These are phyloP conservation scores for Sphagnurus paluster DNA, from an alignment of 1,284 basidiomycete genomes.

Conservation along the genomic window DNA sequence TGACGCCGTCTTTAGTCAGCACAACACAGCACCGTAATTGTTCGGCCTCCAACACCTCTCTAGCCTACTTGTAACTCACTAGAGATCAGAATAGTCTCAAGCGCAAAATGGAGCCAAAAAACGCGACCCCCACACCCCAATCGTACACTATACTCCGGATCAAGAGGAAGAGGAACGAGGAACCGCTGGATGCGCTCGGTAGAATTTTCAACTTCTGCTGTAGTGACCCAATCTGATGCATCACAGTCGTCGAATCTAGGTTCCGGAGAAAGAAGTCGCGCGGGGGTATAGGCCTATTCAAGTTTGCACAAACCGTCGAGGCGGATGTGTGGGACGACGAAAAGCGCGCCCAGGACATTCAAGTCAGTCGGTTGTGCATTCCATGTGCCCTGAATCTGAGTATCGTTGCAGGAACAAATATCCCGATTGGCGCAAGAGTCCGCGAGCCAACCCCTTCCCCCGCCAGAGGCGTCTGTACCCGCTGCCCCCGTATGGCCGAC, in stretches of 20 bases:
- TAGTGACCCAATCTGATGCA: constrained; percentile 16
- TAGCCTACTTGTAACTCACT: no score
- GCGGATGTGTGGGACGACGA: constrained; percentile 64
- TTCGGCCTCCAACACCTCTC: no score
- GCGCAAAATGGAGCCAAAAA: no score
- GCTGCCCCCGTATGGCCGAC: constrained; percentile 22
- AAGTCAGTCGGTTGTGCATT: constrained; percentile 39
- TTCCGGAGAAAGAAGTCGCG: constrained; percentile 60
- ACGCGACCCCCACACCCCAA: constrained; percentile 24
- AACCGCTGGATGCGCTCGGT: constrained; percentile 77
- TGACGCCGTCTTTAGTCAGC: no score
- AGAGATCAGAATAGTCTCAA: no score
- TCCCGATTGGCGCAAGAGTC: constrained; percentile 43
- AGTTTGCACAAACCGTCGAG: constrained; percentile 79
- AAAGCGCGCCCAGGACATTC: constrained; percentile 53
- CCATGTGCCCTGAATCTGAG: neutral
- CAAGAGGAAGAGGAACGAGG: constrained; percentile 77
- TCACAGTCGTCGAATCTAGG: constrained; percentile 62
- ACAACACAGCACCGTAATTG: no score
- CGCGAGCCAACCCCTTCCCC: constrained; percentile 9
- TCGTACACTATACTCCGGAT: constrained; percentile 73
- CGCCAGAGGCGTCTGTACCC: constrained; percentile 18
- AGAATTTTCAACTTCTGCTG: constrained; percentile 23
- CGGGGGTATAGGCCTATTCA: constrained; percentile 63
- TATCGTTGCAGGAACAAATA: constrained; percentile 45